phyloP scores from a whole-genome alignment of 2,329 filamentous ascomycete species.

The Tolypocladium paradoxum region DNA sequence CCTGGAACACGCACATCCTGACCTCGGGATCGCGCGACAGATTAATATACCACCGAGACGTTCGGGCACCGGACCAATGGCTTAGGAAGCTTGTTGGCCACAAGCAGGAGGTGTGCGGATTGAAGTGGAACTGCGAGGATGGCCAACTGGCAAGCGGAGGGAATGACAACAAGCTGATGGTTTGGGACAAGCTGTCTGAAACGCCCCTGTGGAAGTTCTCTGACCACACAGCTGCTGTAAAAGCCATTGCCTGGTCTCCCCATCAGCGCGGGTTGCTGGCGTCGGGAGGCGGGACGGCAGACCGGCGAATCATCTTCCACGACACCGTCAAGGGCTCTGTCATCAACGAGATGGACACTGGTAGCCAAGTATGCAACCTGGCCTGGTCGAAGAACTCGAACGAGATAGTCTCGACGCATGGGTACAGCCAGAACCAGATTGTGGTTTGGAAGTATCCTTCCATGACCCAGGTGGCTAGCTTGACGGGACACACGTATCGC shows the following conservation, averaged over 20 bases:
- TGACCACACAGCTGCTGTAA: constrained; percentile 91
- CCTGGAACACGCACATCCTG: constrained; percentile 97
- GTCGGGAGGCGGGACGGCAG: constrained; percentile 89
- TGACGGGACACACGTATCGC: constrained; percentile 94
- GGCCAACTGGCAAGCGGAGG: constrained; percentile 90
- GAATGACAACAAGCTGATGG: constrained; percentile 98
- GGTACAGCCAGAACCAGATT: constrained; percentile 96
- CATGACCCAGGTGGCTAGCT: constrained; percentile 91
- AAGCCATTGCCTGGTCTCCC: constrained; percentile 95
- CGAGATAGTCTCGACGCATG: constrained; percentile 93
- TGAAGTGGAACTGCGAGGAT: constrained; percentile 96
- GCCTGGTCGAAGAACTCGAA: constrained; percentile 97
- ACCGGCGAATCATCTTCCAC: constrained; percentile 95
- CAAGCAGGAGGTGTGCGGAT: constrained; percentile 94
- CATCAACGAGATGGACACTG: constrained; percentile 86
- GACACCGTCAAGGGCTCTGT: constrained; percentile 77
- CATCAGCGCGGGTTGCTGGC: constrained; percentile 92
- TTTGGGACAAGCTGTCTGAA: constrained; percentile 94
- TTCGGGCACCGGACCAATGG: constrained; percentile 85
- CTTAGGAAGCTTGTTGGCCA: constrained; percentile 80
- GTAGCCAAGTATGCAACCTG: constrained; percentile 96
- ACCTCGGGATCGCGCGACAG: constrained; percentile 92
- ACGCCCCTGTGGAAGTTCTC: constrained; percentile 89
- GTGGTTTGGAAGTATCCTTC: constrained; percentile 99
- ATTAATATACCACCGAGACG: constrained; percentile 89